A percentile compares a stretch with the other conserved stretches of the same genome.
Evolutionary conservation across 768 basidiomycete genomes (phyloP).

Genomic region (Tephrocybe rancida): DNA sequence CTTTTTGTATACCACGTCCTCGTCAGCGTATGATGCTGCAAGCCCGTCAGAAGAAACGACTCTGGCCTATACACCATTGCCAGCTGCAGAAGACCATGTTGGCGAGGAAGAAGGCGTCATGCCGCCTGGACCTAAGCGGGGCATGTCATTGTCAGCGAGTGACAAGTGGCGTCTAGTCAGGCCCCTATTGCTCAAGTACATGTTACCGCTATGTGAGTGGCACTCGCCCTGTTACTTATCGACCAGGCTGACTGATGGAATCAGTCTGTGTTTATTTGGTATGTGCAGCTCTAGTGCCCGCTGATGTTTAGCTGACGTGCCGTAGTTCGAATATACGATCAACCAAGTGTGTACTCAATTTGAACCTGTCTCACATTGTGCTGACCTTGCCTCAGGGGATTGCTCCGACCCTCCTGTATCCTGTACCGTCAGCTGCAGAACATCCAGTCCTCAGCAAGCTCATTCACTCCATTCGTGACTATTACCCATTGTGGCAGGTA

Average conservation of each 20-base stretch:
- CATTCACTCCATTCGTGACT: slow-evolving; percentile 85
- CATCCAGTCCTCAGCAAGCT: slow-evolving; percentile 71
- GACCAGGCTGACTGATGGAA: background rate
- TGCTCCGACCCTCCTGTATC: slow-evolving; percentile 87
- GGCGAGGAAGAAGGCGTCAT: slow-evolving; percentile 44
- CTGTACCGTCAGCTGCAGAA: slow-evolving; percentile 66
- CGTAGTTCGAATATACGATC: slow-evolving; percentile 87
- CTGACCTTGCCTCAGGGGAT: slow-evolving; percentile 60
- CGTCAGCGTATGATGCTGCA: slow-evolving; percentile 39
- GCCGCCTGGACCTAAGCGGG: slow-evolving; percentile 39
- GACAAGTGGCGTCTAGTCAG: slow-evolving; percentile 85
- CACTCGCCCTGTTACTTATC: background rate
- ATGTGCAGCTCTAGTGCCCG: slow-evolving; percentile 17
- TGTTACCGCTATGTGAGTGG: slow-evolving; percentile 88
- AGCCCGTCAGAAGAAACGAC: slow-evolving; percentile 25
- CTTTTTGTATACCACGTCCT: slow-evolving; percentile 46
- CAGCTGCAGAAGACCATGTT: slow-evolving; percentile 37
- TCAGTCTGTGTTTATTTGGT: slow-evolving; percentile 49
- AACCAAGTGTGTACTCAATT: slow-evolving; percentile 59
- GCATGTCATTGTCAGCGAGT: slow-evolving; percentile 54
- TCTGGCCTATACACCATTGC: slow-evolving; percentile 47
- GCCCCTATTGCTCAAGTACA: slow-evolving; percentile 81
- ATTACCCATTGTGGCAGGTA: slow-evolving; percentile 95
- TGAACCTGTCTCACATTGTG: background rate
- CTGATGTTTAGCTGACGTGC: slow-evolving; percentile 1